A percentile compares a stretch with the other conserved stretches of the same genome.
Evolutionary conservation across 148 eudicot genomes (phyloP).

Genomic region (Pouteria glomerata): DNA sequence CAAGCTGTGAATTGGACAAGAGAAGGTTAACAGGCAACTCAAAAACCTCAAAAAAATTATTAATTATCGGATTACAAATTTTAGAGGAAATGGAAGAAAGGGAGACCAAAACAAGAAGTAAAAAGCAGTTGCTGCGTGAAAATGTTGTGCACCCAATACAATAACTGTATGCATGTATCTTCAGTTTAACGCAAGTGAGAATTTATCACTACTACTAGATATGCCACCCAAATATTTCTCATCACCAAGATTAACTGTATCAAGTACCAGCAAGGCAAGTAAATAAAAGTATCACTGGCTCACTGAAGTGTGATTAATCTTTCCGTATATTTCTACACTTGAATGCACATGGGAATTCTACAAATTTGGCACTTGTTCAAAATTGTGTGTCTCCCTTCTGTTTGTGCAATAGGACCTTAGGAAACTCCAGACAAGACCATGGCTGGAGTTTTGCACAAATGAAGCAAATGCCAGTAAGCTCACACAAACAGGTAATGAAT

Average conservation of each 20-base stretch:
- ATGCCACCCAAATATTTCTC: too few relatives aligned
- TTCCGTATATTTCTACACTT: not conserved
- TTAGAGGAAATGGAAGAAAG: not conserved
- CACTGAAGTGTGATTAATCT: not conserved
- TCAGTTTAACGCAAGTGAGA: not conserved
- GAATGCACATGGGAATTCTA: not conserved
- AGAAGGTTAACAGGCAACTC: not conserved
- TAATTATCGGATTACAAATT: not conserved
- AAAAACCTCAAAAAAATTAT: not conserved
- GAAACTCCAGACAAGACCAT: not conserved
- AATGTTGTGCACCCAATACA: not conserved
- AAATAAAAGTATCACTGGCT: not conserved
- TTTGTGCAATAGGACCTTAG: not conserved
- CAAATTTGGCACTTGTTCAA: not conserved
- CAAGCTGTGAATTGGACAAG: slow-evolving; percentile 53
- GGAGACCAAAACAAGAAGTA: not conserved
- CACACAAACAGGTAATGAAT: too few relatives aligned
- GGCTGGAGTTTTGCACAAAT: not conserved
- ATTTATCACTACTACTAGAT: not conserved
- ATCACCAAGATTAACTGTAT: not conserved
- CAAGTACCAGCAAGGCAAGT: not conserved
- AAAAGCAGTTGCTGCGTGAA: not conserved
- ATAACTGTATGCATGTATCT: not conserved
- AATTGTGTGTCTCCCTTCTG: not conserved
- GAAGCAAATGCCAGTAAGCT: too few relatives aligned